Conservation (phyloP, 2,329 filamentous ascomycete species). For the Exophiala phaeomuriformis region DNA sequence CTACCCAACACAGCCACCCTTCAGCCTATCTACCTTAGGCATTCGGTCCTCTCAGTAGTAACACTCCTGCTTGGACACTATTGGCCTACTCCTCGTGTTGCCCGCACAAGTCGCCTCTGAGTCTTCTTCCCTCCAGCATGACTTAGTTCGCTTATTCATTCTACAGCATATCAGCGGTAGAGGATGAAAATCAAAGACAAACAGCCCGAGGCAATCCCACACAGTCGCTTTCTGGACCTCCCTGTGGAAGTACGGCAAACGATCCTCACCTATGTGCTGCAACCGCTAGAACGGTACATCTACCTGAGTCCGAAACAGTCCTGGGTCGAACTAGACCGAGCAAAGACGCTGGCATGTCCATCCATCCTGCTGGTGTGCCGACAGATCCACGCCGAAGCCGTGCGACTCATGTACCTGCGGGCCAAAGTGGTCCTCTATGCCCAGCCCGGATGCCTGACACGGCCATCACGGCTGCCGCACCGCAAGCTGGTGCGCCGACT, state of each 20-base stretch:
- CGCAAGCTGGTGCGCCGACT: neutral
- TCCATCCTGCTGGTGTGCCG: neutral
- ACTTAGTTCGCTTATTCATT: neutral
- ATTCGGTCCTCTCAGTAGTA: too few species aligned
- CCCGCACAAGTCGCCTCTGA: neutral
- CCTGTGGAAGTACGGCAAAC: conserved; percentile 1
- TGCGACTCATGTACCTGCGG: neutral
- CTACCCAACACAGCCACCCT: too few species aligned
- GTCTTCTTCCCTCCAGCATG: neutral
- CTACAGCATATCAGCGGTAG: neutral
- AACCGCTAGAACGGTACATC: neutral
- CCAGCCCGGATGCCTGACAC: neutral
- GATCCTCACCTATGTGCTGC: neutral
- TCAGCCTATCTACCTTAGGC: too few species aligned
- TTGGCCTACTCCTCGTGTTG: too few species aligned
- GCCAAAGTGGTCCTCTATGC: conserved; percentile 1
- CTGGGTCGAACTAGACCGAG: neutral
- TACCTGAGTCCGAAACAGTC: neutral
- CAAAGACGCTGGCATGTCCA: neutral
- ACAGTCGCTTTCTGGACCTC: neutral
- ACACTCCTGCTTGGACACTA: too few species aligned
- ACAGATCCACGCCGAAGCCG: conserved; percentile 1
- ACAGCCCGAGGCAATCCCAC: neutral
- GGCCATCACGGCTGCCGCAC: neutral
- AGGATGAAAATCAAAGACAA: conserved; percentile 2